Base-by-base conservation (phyloP, 2,329 filamentous ascomycete genomes). In the Talaromyces marneffei region DNA sequence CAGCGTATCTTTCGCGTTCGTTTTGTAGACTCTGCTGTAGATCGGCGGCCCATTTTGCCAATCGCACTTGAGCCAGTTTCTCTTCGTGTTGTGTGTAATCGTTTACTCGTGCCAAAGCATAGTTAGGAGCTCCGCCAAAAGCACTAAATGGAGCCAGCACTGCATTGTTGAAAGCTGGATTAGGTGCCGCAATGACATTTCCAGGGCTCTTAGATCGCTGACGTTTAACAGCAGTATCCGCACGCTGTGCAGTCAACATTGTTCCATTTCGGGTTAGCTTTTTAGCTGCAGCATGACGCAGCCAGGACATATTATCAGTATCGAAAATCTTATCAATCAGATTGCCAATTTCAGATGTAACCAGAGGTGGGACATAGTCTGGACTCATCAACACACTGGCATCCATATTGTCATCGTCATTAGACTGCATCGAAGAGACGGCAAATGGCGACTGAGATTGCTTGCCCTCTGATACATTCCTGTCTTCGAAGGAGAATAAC, bases 381-480 rank as follows among this genome's bases (percentile, higher is more conserved):
- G 92, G 88, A 60, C 87, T 92, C 93, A 97, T 97, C 18, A 97
- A 82, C 0, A 96, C 80, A 69, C 91, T 96, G 18, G 92, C 93
- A 72, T 97, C 93, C 87, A 97, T 95, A 46, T 83, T 86, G 40
- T 96, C 91, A 63, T 86, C 78, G 68, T 97, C 91, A 23, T 84
- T 83, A 1, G 83, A 85, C 25, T 84, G 80, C 12, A 84, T 84
- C 20, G 89, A 94, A 1, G 93, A 97, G 20, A 96, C 82, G 0
- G 90, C 86, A 70, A 90, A 95, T 2, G 87, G 85, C 62, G 78
- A 78, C 12, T 73, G 72, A 1, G 74, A 68, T n/a, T 66, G 66
- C 23, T 63, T 62, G 29, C 72, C 67, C 27, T 69, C 62, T 37
- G 53, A 3, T n/a, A 16, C 14, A 42, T 69, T 65, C 18, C 25